Evolutionary conservation across 305 asterid genomes (phyloP).

Genomic region (Fraxinus ornus): DNA sequence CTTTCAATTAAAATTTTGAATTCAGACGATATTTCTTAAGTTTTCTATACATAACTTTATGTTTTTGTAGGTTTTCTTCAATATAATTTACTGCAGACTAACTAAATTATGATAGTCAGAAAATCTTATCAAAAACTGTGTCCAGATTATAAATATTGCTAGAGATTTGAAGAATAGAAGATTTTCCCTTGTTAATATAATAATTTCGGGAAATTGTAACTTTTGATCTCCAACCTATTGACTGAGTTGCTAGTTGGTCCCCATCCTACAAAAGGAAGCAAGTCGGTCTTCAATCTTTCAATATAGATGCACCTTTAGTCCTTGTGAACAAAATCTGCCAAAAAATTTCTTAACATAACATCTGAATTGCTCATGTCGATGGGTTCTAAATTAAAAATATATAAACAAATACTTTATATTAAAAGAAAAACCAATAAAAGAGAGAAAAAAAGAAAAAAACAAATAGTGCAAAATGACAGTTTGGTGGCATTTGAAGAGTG

Average conservation of each 20-base stretch:
- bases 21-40: constrained; percentile 7
- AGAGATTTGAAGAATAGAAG: constrained; percentile 3
- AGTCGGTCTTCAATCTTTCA: background rate
- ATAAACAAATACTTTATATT: background rate
- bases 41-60: constrained; percentile 3
- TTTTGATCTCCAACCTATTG: background rate
- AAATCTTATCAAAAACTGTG: background rate
- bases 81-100: constrained; percentile 2
- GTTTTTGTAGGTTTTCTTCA: background rate
- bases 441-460: background rate
- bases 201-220: background rate
- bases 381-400: background rate
- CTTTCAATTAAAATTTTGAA: constrained; percentile 14
- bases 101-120: background rate
- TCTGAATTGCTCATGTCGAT: background rate
- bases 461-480: background rate
- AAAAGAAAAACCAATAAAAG: background rate
- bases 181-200: background rate
- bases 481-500: background rate
- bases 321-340: background rate
- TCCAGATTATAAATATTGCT: constrained; percentile 3
- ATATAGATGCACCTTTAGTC: background rate
- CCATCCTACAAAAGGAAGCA: background rate
- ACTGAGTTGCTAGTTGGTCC: background rate
- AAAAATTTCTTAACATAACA: background rate